Evolutionary conservation across 257 asterid species (phyloP).

Genomic region (Voacanga thouarsii): DNA sequence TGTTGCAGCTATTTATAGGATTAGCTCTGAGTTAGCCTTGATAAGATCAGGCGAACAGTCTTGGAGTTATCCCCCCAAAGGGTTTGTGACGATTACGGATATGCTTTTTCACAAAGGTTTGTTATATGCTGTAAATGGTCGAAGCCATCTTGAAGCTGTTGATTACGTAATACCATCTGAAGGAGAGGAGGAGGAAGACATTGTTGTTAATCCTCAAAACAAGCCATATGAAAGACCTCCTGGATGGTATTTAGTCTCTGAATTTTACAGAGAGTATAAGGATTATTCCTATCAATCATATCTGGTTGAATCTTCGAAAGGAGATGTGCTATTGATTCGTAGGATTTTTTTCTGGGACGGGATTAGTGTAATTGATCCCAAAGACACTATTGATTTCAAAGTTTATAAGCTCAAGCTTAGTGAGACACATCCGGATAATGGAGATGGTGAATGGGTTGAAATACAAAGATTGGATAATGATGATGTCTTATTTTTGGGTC

Average conservation of each 20-base stretch:
- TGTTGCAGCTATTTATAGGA: neutral
- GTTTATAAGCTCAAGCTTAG: neutral
- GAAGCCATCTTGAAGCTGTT: neutral
- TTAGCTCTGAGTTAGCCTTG: rapidly evolving
- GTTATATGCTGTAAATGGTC: neutral
- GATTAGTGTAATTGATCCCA: too few species aligned
- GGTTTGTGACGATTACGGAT: neutral
- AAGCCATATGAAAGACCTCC: too few species aligned
- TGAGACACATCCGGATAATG: neutral
- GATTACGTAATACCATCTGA: neutral
- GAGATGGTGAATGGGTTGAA: neutral
- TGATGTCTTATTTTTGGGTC: neutral
- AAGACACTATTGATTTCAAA: neutral
- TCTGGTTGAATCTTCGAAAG: neutral
- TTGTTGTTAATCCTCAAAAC: too few species aligned
- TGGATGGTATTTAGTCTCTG: too few species aligned
- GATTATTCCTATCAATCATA: neutral
- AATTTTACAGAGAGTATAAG: too few species aligned
- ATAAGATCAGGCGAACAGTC: neutral
- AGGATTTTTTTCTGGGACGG: neutral
- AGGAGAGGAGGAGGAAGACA: neutral
- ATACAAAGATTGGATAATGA: neutral
- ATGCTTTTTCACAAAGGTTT: neutral
- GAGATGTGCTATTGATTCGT: neutral
- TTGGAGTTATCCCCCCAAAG: neutral